phyloP scores from a whole-genome alignment of 495 filamentous ascomycete species.

The Pyrenopolyporus hunteri region DNA sequence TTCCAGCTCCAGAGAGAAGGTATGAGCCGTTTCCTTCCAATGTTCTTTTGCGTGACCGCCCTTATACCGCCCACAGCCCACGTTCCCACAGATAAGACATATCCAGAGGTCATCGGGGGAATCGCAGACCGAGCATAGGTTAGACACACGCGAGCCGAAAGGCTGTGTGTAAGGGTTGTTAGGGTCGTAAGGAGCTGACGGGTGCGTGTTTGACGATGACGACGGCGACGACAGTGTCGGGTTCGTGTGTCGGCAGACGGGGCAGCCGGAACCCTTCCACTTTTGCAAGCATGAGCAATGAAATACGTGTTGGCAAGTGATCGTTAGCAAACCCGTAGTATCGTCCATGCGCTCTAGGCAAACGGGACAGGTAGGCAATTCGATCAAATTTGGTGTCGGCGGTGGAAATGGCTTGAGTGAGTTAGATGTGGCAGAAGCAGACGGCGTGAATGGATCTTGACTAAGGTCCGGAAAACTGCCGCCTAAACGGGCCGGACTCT shows the following conservation, averaged over 20 bases:
- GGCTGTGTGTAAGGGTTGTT: constrained; percentile 54
- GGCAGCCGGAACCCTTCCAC: constrained; percentile 93
- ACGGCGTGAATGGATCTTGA: constrained; percentile 69
- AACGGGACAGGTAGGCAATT: constrained; percentile 94
- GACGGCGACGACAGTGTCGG: constrained; percentile 35
- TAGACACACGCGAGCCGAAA: constrained; percentile 55
- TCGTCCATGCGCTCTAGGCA: constrained; percentile 99
- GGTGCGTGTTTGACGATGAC: constrained; percentile 28
- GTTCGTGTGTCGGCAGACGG: constrained; percentile 88
- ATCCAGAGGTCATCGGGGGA: constrained; percentile 87
- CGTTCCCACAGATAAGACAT: constrained; percentile 89
- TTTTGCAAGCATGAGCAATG: constrained; percentile 97
- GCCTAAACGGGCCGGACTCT: constrained; percentile 52
- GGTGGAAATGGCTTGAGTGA: constrained; percentile 85
- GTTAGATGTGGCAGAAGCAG: constrained; percentile 55
- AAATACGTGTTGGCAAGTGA: constrained; percentile 97
- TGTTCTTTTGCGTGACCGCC: constrained; percentile 92
- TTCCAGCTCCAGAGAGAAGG: constrained; percentile 88
- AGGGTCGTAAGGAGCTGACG: constrained; percentile 41
- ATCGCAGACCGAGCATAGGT: constrained; percentile 75
- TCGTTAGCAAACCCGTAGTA: constrained; percentile 90
- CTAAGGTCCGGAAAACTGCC: constrained; percentile 63
- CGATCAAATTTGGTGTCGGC: constrained; percentile 85
- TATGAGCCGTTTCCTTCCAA: constrained; percentile 87
- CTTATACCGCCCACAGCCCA: constrained; percentile 94